These are phyloP conservation scores for Mentha longifolia DNA, from an alignment of 257 asterid genomes.

Conservation along the genomic window DNA sequence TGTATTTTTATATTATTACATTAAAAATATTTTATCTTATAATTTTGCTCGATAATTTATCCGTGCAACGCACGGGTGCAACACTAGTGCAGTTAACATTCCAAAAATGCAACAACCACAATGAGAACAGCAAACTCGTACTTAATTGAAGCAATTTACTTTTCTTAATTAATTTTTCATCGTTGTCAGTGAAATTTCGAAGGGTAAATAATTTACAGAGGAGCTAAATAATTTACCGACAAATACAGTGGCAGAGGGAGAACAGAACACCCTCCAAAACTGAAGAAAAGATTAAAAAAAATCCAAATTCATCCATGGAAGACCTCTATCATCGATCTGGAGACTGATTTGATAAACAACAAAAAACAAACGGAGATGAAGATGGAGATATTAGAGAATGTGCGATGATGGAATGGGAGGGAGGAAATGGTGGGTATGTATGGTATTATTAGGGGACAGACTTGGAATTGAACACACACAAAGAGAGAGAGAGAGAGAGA, in stretches of 20 bases:
- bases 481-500: too few species aligned
- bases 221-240: background rate
- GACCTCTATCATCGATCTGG: background rate
- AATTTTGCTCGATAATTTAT: too few species aligned
- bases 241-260: background rate
- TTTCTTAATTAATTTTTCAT: background rate
- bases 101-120: background rate
- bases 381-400: background rate
- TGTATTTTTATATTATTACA: too few species aligned
- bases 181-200: background rate
- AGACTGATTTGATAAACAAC: background rate
- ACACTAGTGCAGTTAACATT: slow-evolving; percentile 11
- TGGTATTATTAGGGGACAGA: too few species aligned
- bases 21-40: too few species aligned
- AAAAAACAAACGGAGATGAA: too few species aligned
- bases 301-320: background rate
- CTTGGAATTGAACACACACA: too few species aligned
- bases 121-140: background rate
- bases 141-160: background rate
- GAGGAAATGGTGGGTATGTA: too few species aligned
- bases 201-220: background rate
- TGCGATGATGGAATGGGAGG: background rate
- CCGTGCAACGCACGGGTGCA: too few species aligned
- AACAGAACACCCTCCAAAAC: background rate
- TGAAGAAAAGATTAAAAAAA: background rate